Conservation (phyloP, 2,329 filamentous ascomycete species). For the Elsinoe ampelina region DNA sequence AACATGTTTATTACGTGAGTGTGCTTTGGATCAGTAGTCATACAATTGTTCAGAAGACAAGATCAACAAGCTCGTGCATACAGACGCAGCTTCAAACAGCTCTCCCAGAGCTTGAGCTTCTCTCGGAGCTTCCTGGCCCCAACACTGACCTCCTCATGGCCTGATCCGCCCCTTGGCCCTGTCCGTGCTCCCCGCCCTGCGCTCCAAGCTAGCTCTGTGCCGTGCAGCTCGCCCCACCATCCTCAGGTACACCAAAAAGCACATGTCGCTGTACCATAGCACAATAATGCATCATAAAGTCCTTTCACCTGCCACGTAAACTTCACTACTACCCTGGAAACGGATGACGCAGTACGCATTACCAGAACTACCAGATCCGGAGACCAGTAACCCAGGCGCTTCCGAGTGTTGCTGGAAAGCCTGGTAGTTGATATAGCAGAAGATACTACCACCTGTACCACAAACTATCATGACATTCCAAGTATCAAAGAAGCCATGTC, state of each 20-base stretch:
- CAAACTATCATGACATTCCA: too few relatives aligned
- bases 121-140: neutral
- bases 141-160: neutral
- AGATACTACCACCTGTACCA: too few relatives aligned
- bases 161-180: neutral
- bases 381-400: too few relatives aligned
- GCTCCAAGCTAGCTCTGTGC: neutral
- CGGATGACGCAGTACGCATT: too few relatives aligned
- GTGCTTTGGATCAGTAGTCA: too few relatives aligned
- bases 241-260: neutral
- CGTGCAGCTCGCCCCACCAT: neutral
- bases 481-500: too few relatives aligned
- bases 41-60: neutral
- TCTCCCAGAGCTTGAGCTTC: neutral
- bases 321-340: too few relatives aligned
- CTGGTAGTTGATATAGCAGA: too few relatives aligned
- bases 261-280: neutral
- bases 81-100: conserved; percentile 5
- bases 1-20: neutral
- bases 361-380: too few relatives aligned
- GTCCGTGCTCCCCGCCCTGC: neutral
- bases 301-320: too few relatives aligned
- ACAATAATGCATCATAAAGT: too few relatives aligned
- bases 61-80: neutral
- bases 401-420: too few relatives aligned